phyloP scores from a whole-genome alignment of 2,329 filamentous ascomycete species.

The Fusarium chlamydosporum region DNA sequence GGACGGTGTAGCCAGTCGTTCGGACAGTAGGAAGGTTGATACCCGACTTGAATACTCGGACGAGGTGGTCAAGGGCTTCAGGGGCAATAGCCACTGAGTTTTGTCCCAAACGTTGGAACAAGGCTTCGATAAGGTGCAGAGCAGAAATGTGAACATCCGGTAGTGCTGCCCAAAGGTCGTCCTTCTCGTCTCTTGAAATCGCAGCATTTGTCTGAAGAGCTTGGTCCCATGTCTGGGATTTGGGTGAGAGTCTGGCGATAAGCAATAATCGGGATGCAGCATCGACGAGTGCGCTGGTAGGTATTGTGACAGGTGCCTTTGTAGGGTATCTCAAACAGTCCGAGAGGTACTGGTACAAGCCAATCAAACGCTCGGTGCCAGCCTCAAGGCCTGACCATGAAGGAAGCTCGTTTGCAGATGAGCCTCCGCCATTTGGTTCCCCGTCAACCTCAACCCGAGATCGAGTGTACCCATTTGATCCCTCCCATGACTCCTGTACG shows the following conservation, averaged over 20 bases:
- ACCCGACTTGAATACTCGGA: conserved; percentile 76
- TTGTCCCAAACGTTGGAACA: conserved; percentile 71
- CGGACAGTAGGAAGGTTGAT: conserved; percentile 70
- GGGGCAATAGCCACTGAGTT: conserved; percentile 72
- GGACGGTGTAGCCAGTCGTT: conserved; percentile 70
- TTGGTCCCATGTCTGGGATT: conserved; percentile 62
- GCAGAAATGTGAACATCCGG: conserved; percentile 80
- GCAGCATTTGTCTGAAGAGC: conserved; percentile 77
- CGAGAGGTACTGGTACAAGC: conserved; percentile 75
- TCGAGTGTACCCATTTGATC: conserved; percentile 66
- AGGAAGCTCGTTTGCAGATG: conserved; percentile 67
- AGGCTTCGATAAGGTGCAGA: conserved; percentile 71
- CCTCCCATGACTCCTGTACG: conserved; percentile 85
- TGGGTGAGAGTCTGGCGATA: conserved; percentile 68
- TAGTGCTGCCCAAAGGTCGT: conserved; percentile 80
- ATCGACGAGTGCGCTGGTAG: conserved; percentile 77
- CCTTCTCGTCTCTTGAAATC: conserved; percentile 83
- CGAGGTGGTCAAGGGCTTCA: conserved; percentile 77
- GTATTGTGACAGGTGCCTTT: conserved; percentile 74
- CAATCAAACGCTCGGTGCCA: conserved; percentile 77
- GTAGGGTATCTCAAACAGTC: conserved; percentile 75
- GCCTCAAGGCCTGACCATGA: conserved; percentile 81
- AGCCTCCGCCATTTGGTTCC: conserved; percentile 64
- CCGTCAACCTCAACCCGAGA: conserved; percentile 61
- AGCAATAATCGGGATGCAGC: conserved; percentile 78